Conservation (phyloP, 345 rosid genomes). For the Gossypium turneri region DNA sequence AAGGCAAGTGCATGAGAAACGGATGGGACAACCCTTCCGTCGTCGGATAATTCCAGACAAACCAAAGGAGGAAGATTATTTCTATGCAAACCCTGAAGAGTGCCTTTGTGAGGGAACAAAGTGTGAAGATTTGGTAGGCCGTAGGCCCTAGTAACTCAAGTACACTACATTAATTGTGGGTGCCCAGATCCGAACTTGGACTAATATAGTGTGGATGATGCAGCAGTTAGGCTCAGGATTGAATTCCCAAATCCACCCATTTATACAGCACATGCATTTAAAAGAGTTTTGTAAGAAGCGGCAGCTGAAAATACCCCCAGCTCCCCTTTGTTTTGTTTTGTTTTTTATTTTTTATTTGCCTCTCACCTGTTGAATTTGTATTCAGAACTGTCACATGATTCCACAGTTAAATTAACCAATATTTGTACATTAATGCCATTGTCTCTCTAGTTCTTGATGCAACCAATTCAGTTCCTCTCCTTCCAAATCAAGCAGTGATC, state of each 20-base stretch:
- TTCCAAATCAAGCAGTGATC: too few relatives aligned
- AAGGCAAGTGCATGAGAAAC: conserved; percentile 53
- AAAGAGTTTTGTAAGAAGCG: conserved; percentile 27
- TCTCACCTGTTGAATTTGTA: conserved; percentile 12
- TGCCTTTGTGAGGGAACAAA: conserved; percentile 68
- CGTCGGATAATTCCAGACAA: conserved; percentile 61
- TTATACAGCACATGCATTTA: conserved; percentile 12
- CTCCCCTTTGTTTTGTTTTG: conserved; percentile 10
- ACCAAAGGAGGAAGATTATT: conserved; percentile 96
- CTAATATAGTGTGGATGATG: neutral
- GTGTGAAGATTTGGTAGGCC: conserved; percentile 53
- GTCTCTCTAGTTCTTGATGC: neutral
- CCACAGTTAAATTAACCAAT: conserved; percentile 6
- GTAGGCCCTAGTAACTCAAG: conserved; percentile 37
- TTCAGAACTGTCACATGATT: conserved; percentile 14
- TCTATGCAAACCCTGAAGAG: conserved; percentile 89
- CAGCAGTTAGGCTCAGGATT: conserved; percentile 8
- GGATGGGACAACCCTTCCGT: conserved; percentile 63
- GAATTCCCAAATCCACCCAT: neutral
- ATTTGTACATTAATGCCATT: conserved; percentile 11
- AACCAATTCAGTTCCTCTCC: neutral
- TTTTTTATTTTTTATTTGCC: conserved; percentile 24
- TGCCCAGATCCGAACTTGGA: neutral
- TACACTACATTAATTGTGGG: conserved; percentile 11
- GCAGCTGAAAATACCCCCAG: conserved; percentile 15